These are phyloP conservation scores for Dactylellina leptospora DNA, from an alignment of 2,329 filamentous ascomycete species.

Conservation along the genomic window DNA sequence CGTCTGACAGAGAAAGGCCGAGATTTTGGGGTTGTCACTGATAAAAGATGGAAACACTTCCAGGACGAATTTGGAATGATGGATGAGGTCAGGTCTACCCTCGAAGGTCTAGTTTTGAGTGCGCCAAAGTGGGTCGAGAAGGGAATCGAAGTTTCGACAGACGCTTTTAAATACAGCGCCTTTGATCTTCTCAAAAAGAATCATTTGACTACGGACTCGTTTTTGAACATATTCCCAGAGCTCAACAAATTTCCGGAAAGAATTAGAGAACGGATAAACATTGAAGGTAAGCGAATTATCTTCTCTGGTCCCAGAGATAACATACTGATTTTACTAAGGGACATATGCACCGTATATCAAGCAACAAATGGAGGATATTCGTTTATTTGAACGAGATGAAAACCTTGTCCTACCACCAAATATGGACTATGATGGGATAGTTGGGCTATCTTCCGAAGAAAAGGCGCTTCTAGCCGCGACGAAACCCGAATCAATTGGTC, in stretches of 20 bases:
- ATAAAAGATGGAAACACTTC: conserved; percentile 78
- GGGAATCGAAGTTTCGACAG: conserved; percentile 74
- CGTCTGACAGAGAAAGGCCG: conserved; percentile 83
- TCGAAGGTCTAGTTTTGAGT: conserved; percentile 69
- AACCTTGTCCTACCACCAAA: conserved; percentile 74
- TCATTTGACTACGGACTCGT: conserved; percentile 65
- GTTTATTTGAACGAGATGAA: conserved; percentile 79
- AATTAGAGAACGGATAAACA: conserved; percentile 75
- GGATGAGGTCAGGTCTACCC: conserved; percentile 69
- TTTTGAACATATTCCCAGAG: conserved; percentile 69
- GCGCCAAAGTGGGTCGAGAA: conserved; percentile 73
- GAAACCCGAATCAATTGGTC: conserved; percentile 83
- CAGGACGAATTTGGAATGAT: conserved; percentile 73
- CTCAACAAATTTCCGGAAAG: conserved; percentile 67
- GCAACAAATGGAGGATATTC: conserved; percentile 73
- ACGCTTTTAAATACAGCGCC: conserved; percentile 74
- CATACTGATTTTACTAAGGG: conserved; percentile 1
- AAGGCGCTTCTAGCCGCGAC: conserved; percentile 74
- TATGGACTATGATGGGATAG: conserved; percentile 76
- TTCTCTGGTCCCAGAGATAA: background rate
- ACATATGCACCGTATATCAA: conserved; percentile 86
- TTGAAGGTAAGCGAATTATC: conserved; percentile 70
- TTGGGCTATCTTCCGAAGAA: conserved; percentile 82
- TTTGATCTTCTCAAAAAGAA: conserved; percentile 80
- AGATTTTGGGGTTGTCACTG: conserved; percentile 78